Base-by-base conservation (phyloP, 768 basidiomycete genomes). In the Russula abietina region DNA sequence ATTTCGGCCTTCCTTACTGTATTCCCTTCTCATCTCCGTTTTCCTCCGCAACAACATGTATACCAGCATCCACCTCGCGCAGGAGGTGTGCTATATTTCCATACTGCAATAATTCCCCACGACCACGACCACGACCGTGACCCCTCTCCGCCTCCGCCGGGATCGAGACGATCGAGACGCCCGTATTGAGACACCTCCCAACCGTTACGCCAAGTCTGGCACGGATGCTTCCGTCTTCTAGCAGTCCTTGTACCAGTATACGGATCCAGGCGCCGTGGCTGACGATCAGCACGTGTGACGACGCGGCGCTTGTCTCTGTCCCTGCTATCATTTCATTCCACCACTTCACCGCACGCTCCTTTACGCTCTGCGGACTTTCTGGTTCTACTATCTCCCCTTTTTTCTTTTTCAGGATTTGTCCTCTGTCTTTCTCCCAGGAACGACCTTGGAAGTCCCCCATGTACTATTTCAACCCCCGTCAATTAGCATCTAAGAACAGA, bases 221-320 rank as follows among this genome's bases (percentile, higher is more conserved):
- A 53, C 59, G 66, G 56, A 80, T 65, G 66, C 75, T 70, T 38
- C 77, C 70, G 49, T 76, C 77, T 24, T 74, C 72, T n/a, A 81
- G 66, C 69, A 89, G 69, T 45, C 70, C 73, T 22, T 75, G 75
- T 61, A 87, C 74, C 58, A 91, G 75, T 32, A 76, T 75, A 22
- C 74, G 73, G 62, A 91, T 88, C 68, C 81, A 78, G 0, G 81
- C 87, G 2, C 87, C 87, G 60, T 92, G 89, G 46, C 84, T 81
- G 62, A 83, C 81, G 14, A 85, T 79, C 33, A 92, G 77, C 50
- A 89, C 39, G 33, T 14, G 19, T 48, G 53, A 45, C n/a, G n/a
- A 39, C 28, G 64, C 41, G 28, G 38, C n/a, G n/a, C n/a, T 12
- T 10, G 62, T 57, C 22, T 55, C 49, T 28, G 77, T 58, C 19